Evolutionary conservation across 2,329 filamentous ascomycete species (phyloP).

Genomic region (Monosporascus sp.): DNA sequence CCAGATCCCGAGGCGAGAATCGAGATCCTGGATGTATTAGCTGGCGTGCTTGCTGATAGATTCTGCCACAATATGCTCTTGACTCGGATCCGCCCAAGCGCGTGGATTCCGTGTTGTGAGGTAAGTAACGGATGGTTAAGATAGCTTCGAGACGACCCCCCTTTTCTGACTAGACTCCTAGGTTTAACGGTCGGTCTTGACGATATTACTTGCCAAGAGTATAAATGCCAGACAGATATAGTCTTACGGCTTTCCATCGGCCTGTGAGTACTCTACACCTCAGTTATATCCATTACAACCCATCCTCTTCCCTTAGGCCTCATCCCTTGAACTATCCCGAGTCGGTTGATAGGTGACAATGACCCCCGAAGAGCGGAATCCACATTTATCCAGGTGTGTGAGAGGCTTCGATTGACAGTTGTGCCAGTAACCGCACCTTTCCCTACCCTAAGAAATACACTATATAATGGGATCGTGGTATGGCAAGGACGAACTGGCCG

Average conservation of each 20-base stretch:
- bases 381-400: conserved; percentile 19
- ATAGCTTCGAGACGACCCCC: too few relatives aligned
- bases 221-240: conserved; percentile 28
- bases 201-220: conserved; percentile 28
- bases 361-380: conserved; percentile 13
- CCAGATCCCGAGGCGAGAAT: conserved; percentile 24
- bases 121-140: conserved; percentile 2
- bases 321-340: neutral
- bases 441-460: conserved; percentile 14
- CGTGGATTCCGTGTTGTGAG: conserved; percentile 32
- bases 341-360: neutral
- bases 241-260: conserved; percentile 31
- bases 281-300: neutral
- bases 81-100: conserved; percentile 30
- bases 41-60: conserved; percentile 4
- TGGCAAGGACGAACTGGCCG: conserved; percentile 37
- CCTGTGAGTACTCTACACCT: conserved; percentile 5
- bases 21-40: neutral
- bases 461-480: conserved; percentile 35
- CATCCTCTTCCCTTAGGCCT: neutral
- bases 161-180: conserved; percentile 1
- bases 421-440: too few relatives aligned
- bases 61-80: conserved; percentile 25
- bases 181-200: conserved; percentile 27
- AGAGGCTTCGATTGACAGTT: too few relatives aligned